These are phyloP conservation scores for Euphorbia celastroides DNA, from an alignment of 441 rosid genomes.

Conservation along the genomic window DNA sequence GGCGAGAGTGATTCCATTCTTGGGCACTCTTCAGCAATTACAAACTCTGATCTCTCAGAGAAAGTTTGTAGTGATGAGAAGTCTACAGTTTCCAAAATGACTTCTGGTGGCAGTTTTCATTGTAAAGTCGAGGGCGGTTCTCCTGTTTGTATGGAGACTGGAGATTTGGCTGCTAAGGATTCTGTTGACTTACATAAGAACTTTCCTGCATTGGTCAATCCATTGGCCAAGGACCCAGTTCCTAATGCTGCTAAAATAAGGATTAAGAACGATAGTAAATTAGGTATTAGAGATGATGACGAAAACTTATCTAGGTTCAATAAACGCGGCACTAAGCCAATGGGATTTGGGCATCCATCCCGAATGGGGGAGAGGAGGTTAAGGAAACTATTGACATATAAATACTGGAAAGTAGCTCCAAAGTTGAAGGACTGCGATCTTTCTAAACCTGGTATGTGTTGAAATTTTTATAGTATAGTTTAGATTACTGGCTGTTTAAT, in stretches of 20 bases:
- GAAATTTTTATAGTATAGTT: slow-evolving; percentile 7
- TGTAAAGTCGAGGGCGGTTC: slow-evolving; percentile 29
- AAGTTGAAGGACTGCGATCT: slow-evolving; percentile 29
- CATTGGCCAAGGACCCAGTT: slow-evolving; percentile 30
- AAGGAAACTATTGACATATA: slow-evolving; percentile 30
- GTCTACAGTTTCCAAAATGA: slow-evolving; percentile 30
- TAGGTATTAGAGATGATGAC: slow-evolving; percentile 61
- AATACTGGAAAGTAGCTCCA: slow-evolving; percentile 32
- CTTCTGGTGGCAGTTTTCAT: slow-evolving; percentile 21
- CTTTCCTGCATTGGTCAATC: slow-evolving; percentile 27
- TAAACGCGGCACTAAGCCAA: slow-evolving; percentile 24
- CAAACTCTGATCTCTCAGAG: slow-evolving; percentile 31
- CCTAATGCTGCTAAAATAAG: slow-evolving; percentile 44
- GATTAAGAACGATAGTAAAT: slow-evolving; percentile 46
- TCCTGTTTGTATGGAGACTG: slow-evolving; percentile 25
- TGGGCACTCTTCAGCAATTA: slow-evolving; percentile 35
- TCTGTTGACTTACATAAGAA: slow-evolving; percentile 29
- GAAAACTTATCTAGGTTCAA: slow-evolving; percentile 26
- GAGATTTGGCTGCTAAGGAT: slow-evolving; percentile 33
- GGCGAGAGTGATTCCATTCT: slow-evolving; percentile 38
- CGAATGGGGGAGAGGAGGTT: slow-evolving; percentile 32
- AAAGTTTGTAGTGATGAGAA: slow-evolving; percentile 31
- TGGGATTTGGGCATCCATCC: slow-evolving; percentile 30
- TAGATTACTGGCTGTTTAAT: not conserved
- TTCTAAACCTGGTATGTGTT: slow-evolving; percentile 30